Evolutionary conservation across 768 basidiomycete genomes (phyloP).

Genomic region (Rhizopogon vinicolor): DNA sequence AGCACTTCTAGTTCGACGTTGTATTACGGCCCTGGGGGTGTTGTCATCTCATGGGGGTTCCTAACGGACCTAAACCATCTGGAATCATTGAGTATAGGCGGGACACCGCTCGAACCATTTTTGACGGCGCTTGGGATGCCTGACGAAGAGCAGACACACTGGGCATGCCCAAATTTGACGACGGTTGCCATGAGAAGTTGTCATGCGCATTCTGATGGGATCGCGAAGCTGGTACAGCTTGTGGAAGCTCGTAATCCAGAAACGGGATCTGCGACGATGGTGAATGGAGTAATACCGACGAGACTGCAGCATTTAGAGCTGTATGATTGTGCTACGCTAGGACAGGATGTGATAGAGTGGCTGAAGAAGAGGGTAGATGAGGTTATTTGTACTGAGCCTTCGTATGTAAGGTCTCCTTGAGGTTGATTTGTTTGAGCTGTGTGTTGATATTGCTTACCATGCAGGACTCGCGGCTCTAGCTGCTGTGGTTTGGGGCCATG

Average conservation of each 20-base stretch:
- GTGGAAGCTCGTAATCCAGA: slow-evolving; percentile 70
- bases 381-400: slow-evolving; percentile 58
- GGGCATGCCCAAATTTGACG: slow-evolving; percentile 62
- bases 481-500: background rate
- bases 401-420: slow-evolving; percentile 38
- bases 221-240: slow-evolving; percentile 65
- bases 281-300: slow-evolving; percentile 45
- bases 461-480: slow-evolving; percentile 3
- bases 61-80: slow-evolving; percentile 55
- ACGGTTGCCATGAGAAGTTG: slow-evolving; percentile 60
- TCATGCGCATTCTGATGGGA: slow-evolving; percentile 59
- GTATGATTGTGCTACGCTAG: slow-evolving; percentile 60
- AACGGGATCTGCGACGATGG: slow-evolving; percentile 26
- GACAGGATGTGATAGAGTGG: slow-evolving; percentile 69
- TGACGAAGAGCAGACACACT: slow-evolving; percentile 53
- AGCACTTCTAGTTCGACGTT: slow-evolving; percentile 33
- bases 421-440: background rate
- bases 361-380: slow-evolving; percentile 55
- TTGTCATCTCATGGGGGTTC: slow-evolving; percentile 65
- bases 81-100: slow-evolving; percentile 57
- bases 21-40: slow-evolving; percentile 56
- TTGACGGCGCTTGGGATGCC: slow-evolving; percentile 52
- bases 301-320: slow-evolving; percentile 57
- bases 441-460: background rate
- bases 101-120: slow-evolving; percentile 62